Conservation (phyloP, 2,329 filamentous ascomycete species). For the Pseudogymnoascus verrucosus region DNA sequence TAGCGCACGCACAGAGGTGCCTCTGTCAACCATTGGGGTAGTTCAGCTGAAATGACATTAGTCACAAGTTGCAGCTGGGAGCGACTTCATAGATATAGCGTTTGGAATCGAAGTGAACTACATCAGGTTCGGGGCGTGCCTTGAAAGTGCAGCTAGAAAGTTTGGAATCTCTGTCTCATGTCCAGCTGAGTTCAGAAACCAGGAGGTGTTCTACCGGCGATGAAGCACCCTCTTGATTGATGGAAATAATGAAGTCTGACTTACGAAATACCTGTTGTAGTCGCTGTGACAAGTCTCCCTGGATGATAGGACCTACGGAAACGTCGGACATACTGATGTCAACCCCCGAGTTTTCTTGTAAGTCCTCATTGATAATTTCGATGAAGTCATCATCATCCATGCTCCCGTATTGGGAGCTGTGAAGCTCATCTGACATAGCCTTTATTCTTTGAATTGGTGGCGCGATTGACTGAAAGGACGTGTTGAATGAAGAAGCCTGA, state of each 20-base stretch:
- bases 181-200: not conserved
- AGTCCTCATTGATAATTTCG: constrained; percentile 8
- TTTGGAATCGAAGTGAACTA: not conserved
- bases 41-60: constrained; percentile 14
- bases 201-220: too few relatives aligned
- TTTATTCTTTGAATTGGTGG: not conserved
- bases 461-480: constrained; percentile 3
- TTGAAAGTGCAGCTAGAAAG: not conserved
- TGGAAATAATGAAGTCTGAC: not conserved
- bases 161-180: not conserved
- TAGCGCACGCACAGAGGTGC: constrained; percentile 21
- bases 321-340: not conserved
- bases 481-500: constrained; percentile 13
- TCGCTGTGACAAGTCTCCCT: constrained; percentile 10
- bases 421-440: constrained; percentile 7
- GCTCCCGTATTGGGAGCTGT: constrained; percentile 19
- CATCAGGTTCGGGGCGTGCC: not conserved
- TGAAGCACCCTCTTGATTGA: not conserved
- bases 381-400: constrained; percentile 19
- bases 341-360: not conserved
- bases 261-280: constrained; percentile 17
- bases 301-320: constrained; percentile 13
- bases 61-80: not conserved
- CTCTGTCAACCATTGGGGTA: constrained; percentile 16
- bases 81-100: not conserved